These are phyloP conservation scores for Hymenotorrendiella dingleyae DNA, from an alignment of 2,329 filamentous ascomycete species.

Conservation along the genomic window DNA sequence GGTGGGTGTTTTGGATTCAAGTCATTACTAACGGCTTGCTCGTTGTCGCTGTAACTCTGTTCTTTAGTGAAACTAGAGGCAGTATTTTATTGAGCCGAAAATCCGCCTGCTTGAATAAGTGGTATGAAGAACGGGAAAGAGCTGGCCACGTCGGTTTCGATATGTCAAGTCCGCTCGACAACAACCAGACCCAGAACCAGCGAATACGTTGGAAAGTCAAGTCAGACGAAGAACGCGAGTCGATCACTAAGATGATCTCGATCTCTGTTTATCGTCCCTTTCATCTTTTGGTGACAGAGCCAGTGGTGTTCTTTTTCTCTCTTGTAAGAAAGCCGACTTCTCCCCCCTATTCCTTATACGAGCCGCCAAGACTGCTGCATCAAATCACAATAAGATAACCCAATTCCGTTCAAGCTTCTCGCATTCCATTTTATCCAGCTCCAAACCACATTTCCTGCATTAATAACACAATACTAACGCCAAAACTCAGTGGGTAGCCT, in stretches of 20 bases:
- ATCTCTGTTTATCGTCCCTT: conserved; percentile 76
- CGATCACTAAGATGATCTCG: conserved; percentile 61
- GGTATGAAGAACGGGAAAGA: conserved; percentile 69
- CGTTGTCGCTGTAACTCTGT: conserved; percentile 56
- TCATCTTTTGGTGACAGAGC: conserved; percentile 67
- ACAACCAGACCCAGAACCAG: conserved; percentile 31
- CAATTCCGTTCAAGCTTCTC: not conserved
- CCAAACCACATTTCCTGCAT: too few species aligned
- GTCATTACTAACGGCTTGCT: conserved; percentile 62
- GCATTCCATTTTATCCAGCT: not conserved
- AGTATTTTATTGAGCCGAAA: conserved; percentile 74
- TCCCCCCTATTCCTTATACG: not conserved
- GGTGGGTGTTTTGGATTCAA: conserved; percentile 88
- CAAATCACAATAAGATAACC: too few species aligned
- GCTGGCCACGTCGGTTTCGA: conserved; percentile 45
- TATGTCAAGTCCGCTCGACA: conserved; percentile 29
- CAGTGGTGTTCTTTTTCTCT: conserved; percentile 79
- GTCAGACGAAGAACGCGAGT: conserved; percentile 69
- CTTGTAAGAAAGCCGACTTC: conserved; percentile 34
- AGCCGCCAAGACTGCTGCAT: too few species aligned
- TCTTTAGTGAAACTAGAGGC: conserved; percentile 78
- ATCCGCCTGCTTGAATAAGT: conserved; percentile 66
- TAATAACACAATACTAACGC: too few species aligned
- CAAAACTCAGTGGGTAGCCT: conserved; percentile 81
- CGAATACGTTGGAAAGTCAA: conserved; percentile 76